These are phyloP conservation scores for Chloranthus sessilifolius DNA, from an alignment of 164 flowering plant genomes.

Conservation along the genomic window DNA sequence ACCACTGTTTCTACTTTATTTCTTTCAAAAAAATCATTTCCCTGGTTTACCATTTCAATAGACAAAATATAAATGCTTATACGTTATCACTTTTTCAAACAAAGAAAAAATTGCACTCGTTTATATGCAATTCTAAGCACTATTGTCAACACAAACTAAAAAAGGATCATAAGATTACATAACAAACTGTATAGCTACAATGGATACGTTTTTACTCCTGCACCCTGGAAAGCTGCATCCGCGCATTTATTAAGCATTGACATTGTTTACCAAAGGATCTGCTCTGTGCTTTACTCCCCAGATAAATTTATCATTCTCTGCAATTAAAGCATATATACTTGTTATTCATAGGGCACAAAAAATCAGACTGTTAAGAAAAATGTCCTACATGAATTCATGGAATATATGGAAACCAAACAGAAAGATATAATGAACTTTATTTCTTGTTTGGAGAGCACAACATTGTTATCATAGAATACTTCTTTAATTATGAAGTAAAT, in stretches of 20 bases:
- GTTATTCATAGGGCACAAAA: background rate
- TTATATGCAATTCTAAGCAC: background rate
- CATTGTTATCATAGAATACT: too few species aligned
- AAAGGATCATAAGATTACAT: background rate
- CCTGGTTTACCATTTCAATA: background rate
- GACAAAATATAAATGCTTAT: background rate
- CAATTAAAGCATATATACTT: slow-evolving; percentile 2
- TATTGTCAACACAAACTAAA: background rate
- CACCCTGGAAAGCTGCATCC: slow-evolving; percentile 49
- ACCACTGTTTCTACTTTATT: too few species aligned
- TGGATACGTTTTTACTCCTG: slow-evolving; percentile 56
- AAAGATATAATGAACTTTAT: too few species aligned
- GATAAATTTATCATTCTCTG: slow-evolving; percentile 5
- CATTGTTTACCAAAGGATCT: slow-evolving; percentile 23
- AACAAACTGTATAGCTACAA: background rate
- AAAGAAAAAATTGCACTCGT: background rate
- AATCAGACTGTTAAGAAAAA: too few species aligned
- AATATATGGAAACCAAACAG: too few species aligned
- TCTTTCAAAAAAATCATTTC: background rate
- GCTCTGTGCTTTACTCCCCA: slow-evolving; percentile 5
- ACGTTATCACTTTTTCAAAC: background rate
- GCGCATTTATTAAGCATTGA: slow-evolving; percentile 21
- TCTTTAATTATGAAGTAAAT: too few species aligned
- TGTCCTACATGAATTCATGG: too few species aligned
- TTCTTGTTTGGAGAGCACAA: too few species aligned